Evolutionary conservation across 2,329 filamentous ascomycete genomes (phyloP), one percentile per base, ranked within the genome.

Genomic region (Aspergillus sclerotialis): DNA sequence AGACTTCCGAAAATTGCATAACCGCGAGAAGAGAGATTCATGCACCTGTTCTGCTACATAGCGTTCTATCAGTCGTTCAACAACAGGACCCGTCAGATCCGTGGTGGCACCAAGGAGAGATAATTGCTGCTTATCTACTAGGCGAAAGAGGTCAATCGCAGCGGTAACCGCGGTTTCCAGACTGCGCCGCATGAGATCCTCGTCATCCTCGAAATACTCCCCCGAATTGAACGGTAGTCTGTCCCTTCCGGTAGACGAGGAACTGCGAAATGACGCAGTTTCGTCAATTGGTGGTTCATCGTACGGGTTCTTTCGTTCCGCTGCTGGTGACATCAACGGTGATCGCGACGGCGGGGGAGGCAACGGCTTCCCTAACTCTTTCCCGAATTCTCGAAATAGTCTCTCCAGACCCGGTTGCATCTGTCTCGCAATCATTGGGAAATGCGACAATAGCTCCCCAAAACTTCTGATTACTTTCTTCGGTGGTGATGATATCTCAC

Each of bases 401-500:
- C 81, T 82, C 53, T 98, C 90, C 21, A 98, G 64, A 0, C 92
- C 92, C 2, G 82, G 77, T 49, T 95, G 88, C 88, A 98, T 94
- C 61, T 98, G 92, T 39, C 86, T 77, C 15, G 89, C 88, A 49
- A 98, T 96, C 76, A 94, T 84, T 2, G 92, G 92, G 46, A 96
- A 98, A 49, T 88, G 80, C 46, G 85, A 84, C 27, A 98, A 72
- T 10, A 98, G 72, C 45, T 96, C 92, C 40, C 83, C 81, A 56
- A 98, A 98, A 21, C 77, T 86, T 62, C 81, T 87, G 56, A 98
- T 83, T 39, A 94, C 86, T 62, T 94, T 95, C 65, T 94, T 95
- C 4, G 55, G 51, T n/a, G 58, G 56, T 6, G 57, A 50, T 5
- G 56, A 49, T 15, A 56, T 42, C n/a, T 65, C 46, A 33, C 57